Base-by-base conservation (phyloP, 768 basidiomycete species). In the Myochromella boudieri region DNA sequence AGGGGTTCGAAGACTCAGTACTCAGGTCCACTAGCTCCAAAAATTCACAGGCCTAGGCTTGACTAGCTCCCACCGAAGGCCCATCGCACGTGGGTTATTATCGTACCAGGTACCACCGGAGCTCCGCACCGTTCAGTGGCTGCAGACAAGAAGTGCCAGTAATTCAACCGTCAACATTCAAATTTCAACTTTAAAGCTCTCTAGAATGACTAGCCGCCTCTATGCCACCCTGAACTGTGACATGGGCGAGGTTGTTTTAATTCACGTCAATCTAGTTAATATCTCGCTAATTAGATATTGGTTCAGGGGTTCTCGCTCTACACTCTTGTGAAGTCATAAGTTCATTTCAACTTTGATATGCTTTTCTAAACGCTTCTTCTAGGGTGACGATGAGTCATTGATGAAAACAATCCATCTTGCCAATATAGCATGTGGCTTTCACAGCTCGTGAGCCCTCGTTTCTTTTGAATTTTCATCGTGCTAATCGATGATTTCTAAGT, bases 361-460 rank as follows among this genome's bases (percentile, higher is more conserved):
- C 33, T 34, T 6, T n/a, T 17, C 15, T 47, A n/a, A 27, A 32
- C 28, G 12, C 18, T 36, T 14, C 6, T 9, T 32, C 1, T 32
- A 80, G 79, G 74, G 71, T 5, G 75, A 81, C 27, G 80, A 81
- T 26, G 75, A 74, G 45, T 62, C 64, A 8, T 68, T 81, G 33
- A 80, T 80, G 77, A 68, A 74, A 43, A 75, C 72, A 9, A 79
- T 83, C 22, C 77, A 82, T 53, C 65, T 81, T 12, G 80, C 81
- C 0, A 82, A 84, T 49, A 68, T 85, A 12, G 84, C 84, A 0
- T 86, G 84, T 56, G 84, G 84, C 5, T 84, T 84, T 49, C 85
- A 86, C 56, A 83, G 80, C 17, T 80, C 78, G 78, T 82, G 48
- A 37, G 63, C 49, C 12, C 3, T 15, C 15, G 24, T 11, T 14